These are phyloP conservation scores for Lentinula novae-zelandiae DNA, from an alignment of 1,284 basidiomycete species.

Conservation along the genomic window DNA sequence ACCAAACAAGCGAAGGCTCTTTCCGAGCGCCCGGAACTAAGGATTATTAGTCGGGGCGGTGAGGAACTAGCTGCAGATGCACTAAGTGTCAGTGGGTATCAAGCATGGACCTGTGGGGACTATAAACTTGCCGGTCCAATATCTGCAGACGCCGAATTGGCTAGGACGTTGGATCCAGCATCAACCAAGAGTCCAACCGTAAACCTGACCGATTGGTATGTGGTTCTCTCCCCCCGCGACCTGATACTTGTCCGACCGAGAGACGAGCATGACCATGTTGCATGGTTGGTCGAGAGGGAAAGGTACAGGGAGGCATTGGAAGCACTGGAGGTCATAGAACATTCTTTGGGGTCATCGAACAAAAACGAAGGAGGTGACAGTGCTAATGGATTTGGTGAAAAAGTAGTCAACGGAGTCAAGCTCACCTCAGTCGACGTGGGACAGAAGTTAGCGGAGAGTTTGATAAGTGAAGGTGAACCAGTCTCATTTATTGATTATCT, in stretches of 20 bases:
- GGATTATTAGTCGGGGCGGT: constrained; percentile 85
- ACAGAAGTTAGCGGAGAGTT: constrained; percentile 77
- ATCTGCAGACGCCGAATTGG: constrained; percentile 28
- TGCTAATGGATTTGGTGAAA: background rate
- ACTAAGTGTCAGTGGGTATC: constrained; percentile 75
- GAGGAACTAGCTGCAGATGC: constrained; percentile 90
- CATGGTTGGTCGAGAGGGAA: constrained; percentile 87
- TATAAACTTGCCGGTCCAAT: constrained; percentile 64
- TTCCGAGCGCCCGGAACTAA: constrained; percentile 87
- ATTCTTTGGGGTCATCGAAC: constrained; percentile 16
- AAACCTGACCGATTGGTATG: constrained; percentile 46
- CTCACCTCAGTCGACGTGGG: constrained; percentile 78
- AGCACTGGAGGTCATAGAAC: constrained; percentile 38
- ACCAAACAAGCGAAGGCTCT: constrained; percentile 73
- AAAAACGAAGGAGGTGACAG: constrained; percentile 30
- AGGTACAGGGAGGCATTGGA: constrained; percentile 93
- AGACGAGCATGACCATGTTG: constrained; percentile 87
- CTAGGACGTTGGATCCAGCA: constrained; percentile 14
- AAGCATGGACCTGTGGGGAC: constrained; percentile 90
- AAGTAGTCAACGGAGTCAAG: constrained; percentile 26
- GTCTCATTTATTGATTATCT: background rate
- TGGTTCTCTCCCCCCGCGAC: constrained; percentile 85
- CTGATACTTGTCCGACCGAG: constrained; percentile 83
- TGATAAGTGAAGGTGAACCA: constrained; percentile 67
- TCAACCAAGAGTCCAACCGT: constrained; percentile 8